Percentiles rank a stretch among this genome's conserved stretches.
Evolutionary conservation across 257 asterid species (phyloP).

Genomic region (Fraxinus cuspidata): DNA sequence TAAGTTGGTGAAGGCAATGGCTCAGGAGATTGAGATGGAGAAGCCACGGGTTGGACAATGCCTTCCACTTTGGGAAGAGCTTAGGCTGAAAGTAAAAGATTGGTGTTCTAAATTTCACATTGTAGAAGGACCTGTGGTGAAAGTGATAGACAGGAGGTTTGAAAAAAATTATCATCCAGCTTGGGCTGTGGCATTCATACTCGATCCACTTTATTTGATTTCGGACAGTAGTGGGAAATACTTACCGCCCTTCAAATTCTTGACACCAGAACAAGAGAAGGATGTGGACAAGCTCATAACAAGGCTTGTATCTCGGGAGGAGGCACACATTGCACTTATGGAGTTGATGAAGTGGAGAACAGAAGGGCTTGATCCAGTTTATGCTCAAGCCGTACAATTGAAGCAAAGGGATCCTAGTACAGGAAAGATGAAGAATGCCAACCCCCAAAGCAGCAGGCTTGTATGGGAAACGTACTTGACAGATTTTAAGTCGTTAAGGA

Average conservation of each 20-base stretch:
- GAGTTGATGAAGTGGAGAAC: slow-evolving; percentile 99
- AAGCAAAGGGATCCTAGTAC: slow-evolving; percentile 81
- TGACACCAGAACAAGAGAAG: slow-evolving; percentile 87
- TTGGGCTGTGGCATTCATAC: slow-evolving; percentile 97
- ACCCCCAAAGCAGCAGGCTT: slow-evolving; percentile 95
- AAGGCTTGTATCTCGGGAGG: slow-evolving; percentile 80
- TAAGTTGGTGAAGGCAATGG: slow-evolving; percentile 62
- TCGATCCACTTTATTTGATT: slow-evolving; percentile 85
- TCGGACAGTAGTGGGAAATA: slow-evolving; percentile 85
- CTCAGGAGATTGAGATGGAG: slow-evolving; percentile 78
- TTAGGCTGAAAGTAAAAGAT: slow-evolving; percentile 63
- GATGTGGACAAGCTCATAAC: slow-evolving; percentile 93
- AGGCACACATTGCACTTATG: slow-evolving; percentile 94
- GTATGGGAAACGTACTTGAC: slow-evolving; percentile 92
- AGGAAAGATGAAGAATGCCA: slow-evolving; percentile 82
- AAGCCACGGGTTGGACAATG: slow-evolving; percentile 89
- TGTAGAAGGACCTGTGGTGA: slow-evolving; percentile 63
- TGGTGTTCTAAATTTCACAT: slow-evolving; percentile 84
- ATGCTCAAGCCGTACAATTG: slow-evolving; percentile 92
- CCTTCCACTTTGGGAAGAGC: slow-evolving; percentile 93
- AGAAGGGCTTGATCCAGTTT: slow-evolving; percentile 90
- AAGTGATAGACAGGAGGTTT: slow-evolving; percentile 64
- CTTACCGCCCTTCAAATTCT: slow-evolving; percentile 86
- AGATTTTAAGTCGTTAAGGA: slow-evolving; percentile 79
- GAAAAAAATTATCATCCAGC: slow-evolving; percentile 89